Base-by-base conservation (phyloP, 1,139 yeast species). In the Yamadazyma atmosphaerica region DNA sequence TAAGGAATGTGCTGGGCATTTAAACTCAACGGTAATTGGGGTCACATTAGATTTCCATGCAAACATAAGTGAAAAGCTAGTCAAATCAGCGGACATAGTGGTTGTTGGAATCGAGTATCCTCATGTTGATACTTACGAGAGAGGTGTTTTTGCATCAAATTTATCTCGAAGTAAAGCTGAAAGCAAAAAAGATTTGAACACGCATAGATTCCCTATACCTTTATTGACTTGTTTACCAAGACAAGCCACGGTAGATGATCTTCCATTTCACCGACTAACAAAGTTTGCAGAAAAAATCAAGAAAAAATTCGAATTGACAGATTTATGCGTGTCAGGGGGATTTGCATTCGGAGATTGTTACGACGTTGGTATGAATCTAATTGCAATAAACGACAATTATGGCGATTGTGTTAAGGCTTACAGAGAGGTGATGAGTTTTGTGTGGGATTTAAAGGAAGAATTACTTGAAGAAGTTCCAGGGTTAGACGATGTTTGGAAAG, bases 281-380 rank as follows among this genome's bases (percentile, higher is more conserved):
- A 16, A 35, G 3, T 5, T 16, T n/a, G 39, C 34, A 10, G 40
- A 41, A 8, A n/a, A 4, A 2, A 33, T 38, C 4, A 28, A 24
- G 26, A n/a, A 4, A 2, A 34, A 41, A 19, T 28, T 19, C 15
- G 16, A 27, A 2, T 30, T 41, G 2, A 16, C 18, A n/a, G 42
- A 41, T 28, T 23, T 41, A 14, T 28, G 29, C 7, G 31, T 41
- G 5, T 26, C 42, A 5, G 44, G 44, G 9, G 42, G 44, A 8
- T 41, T 39, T 36, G 42, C 42, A 2, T 41, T 35, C 36, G 44
- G 44, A 3, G 44, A 41, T 24, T 41, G 44, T 31, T 33, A 35
- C 25, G 44, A 41, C 27, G 35, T 41, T 6, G 44, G 44, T 2
- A 41, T 39, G 42, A 33, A 30, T 23, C 13, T 41, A 10, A 23